phyloP scores from a whole-genome alignment of 192 early-diverging fungal genomes.

The Dissophora ornata region DNA sequence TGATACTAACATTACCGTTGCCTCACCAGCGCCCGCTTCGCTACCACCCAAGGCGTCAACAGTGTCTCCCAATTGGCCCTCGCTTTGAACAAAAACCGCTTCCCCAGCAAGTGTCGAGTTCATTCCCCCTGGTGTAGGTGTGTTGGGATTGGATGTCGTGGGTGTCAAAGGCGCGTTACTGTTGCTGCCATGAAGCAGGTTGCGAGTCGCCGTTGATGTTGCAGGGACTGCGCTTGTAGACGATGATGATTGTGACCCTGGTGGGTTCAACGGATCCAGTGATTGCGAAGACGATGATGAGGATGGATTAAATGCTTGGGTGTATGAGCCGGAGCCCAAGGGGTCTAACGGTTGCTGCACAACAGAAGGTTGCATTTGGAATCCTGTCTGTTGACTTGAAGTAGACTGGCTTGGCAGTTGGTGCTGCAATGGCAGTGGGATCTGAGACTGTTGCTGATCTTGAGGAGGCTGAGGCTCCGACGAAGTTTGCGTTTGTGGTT shows the following conservation, averaged over 20 bases:
- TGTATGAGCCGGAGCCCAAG: neutral
- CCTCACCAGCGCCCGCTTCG: neutral
- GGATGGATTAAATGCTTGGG: slow-evolving; percentile 7
- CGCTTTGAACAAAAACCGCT: too few species aligned
- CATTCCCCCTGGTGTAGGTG: neutral
- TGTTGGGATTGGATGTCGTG: neutral
- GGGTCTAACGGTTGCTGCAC: neutral
- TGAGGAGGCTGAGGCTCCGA: slow-evolving; percentile 11
- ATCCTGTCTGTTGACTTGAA: slow-evolving; percentile 2
- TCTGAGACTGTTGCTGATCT: slow-evolving; percentile 9
- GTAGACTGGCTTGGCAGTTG: neutral
- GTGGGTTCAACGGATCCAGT: too few species aligned
- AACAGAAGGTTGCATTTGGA: neutral
- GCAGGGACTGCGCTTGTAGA: neutral
- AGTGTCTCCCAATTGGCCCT: too few species aligned
- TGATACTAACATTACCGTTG: too few species aligned
- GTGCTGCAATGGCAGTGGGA: slow-evolving; percentile 18
- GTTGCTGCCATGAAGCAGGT: neutral
- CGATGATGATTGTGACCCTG: neutral
- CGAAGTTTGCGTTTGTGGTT: slow-evolving; percentile 7
- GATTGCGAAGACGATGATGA: neutral
- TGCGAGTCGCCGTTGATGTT: neutral
- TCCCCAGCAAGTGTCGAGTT: too few species aligned
- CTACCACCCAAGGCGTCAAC: neutral
- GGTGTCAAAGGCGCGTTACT: slow-evolving; percentile 2